Percentiles rank a stretch among this genome's conserved stretches.
These are phyloP conservation scores for Colletotrichum chlorophyti DNA, from an alignment of 2,329 filamentous ascomycete genomes.

Conservation along the genomic window DNA sequence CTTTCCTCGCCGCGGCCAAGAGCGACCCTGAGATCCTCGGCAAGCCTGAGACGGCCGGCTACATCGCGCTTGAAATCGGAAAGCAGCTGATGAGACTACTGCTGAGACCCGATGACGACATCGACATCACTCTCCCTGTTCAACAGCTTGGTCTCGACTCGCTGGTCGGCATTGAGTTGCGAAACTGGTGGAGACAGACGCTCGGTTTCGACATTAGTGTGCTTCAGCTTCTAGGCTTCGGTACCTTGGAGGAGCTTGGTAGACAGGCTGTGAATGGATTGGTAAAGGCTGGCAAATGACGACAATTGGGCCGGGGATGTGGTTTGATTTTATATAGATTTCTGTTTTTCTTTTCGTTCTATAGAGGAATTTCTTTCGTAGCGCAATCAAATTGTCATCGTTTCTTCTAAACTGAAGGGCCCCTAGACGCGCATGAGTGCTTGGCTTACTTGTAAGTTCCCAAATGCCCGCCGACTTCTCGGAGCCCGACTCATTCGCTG, in stretches of 20 bases:
- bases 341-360: too few species aligned
- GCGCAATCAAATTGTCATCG: too few species aligned
- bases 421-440: too few species aligned
- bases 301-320: too few species aligned
- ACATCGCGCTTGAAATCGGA: constrained; percentile 23
- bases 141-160: constrained; percentile 32
- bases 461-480: too few species aligned
- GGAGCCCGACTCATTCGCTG: too few species aligned
- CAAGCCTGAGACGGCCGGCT: background rate
- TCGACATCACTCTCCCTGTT: constrained; percentile 4
- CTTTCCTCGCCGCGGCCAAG: background rate
- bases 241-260: constrained; percentile 19
- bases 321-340: too few species aligned
- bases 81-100: constrained; percentile 26
- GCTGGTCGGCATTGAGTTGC: constrained; percentile 32
- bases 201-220: constrained; percentile 31
- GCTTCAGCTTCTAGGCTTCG: constrained; percentile 29
- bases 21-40: background rate
- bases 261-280: constrained; percentile 16
- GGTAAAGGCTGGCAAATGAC: too few species aligned
- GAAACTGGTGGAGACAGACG: constrained; percentile 29
- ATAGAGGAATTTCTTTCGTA: too few species aligned
- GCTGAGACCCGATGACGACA: constrained; percentile 20
- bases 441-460: too few species aligned
- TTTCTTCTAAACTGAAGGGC: too few species aligned